phyloP scores from a whole-genome alignment of 2,329 filamentous ascomycete species.

The Diaporthe eres region DNA sequence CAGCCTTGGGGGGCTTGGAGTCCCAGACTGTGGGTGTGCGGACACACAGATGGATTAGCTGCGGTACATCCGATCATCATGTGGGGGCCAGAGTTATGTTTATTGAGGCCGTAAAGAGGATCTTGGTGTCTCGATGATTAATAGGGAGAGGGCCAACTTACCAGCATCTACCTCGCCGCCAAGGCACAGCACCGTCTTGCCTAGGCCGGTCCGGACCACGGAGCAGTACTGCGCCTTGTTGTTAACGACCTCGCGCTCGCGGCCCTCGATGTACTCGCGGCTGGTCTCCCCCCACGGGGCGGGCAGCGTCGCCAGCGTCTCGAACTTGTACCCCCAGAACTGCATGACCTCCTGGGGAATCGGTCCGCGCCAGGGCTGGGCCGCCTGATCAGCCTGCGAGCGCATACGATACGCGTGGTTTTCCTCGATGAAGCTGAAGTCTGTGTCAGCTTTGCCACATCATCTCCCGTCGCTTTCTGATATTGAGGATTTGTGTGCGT shows the following conservation, averaged over 20 bases:
- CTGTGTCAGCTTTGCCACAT: constrained; percentile 39
- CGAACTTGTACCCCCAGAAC: constrained; percentile 99
- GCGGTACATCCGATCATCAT: neutral
- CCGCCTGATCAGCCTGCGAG: constrained; percentile 71
- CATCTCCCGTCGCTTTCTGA: too few species aligned
- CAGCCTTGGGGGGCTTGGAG: constrained; percentile 76
- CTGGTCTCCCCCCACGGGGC: constrained; percentile 79
- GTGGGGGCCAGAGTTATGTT: neutral
- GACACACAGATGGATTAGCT: constrained; percentile 23
- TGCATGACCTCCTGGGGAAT: constrained; percentile 85
- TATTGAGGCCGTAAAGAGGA: constrained; percentile 12
- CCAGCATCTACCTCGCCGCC: constrained; percentile 95
- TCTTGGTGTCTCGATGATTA: neutral
- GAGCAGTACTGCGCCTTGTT: constrained; percentile 98
- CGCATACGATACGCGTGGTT: constrained; percentile 81
- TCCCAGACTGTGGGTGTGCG: constrained; percentile 77
- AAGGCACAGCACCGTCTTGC: constrained; percentile 80
- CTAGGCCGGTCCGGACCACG: constrained; percentile 89
- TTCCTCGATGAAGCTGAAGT: constrained; percentile 88
- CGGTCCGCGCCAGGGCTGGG: constrained; percentile 55
- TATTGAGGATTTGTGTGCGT: neutral
- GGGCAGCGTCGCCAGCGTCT: constrained; percentile 84
- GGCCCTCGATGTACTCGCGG: constrained; percentile 83
- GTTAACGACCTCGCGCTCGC: constrained; percentile 80
- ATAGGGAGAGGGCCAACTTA: constrained; percentile 56